These are phyloP conservation scores for Pseudonitzschia delicatissima DNA, from an alignment of 108 stramenopile genomes.

Conservation along the genomic window DNA sequence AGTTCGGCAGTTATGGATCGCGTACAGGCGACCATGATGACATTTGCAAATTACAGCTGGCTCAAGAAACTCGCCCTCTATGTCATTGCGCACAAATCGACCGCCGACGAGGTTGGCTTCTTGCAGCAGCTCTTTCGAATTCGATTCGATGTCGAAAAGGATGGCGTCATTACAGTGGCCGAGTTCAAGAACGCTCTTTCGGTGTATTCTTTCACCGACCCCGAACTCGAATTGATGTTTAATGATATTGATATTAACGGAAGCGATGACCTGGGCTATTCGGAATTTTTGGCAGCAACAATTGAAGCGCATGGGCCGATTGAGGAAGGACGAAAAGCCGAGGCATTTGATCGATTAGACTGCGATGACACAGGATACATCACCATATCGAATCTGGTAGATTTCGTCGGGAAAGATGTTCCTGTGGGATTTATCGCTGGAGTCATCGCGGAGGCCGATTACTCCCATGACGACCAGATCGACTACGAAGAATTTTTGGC, in stretches of 20 bases:
- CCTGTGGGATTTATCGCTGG: conserved; percentile 53
- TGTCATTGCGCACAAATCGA: conserved; percentile 69
- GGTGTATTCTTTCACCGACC: conserved; percentile 53
- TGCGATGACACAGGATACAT: conserved; percentile 87
- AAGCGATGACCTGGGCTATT: conserved; percentile 75
- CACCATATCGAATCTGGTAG: conserved; percentile 43
- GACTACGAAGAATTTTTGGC: conserved; percentile 67
- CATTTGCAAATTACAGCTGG: conserved; percentile 42
- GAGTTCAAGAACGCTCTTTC: conserved; percentile 59
- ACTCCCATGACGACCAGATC: conserved; percentile 63
- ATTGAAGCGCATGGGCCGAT: conserved; percentile 76
- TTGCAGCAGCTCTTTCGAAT: conserved; percentile 48
- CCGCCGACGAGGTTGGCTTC: conserved; percentile 60
- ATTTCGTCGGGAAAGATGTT: conserved; percentile 65
- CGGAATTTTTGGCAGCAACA: conserved; percentile 92
- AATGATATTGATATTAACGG: conserved; percentile 69
- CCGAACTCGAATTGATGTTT: conserved; percentile 77
- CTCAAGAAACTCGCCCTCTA: conserved; percentile 70
- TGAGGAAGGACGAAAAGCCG: conserved; percentile 79
- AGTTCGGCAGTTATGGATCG: conserved; percentile 28
- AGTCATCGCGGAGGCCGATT: conserved; percentile 92
- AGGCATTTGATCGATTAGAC: conserved; percentile 91
- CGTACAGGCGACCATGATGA: conserved; percentile 41
- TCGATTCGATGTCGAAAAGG: conserved; percentile 36
- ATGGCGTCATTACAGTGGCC: conserved; percentile 53